Evolutionary conservation across 2,329 filamentous ascomycete genomes (phyloP).

Genomic region (Cladobotryum mycophilum): DNA sequence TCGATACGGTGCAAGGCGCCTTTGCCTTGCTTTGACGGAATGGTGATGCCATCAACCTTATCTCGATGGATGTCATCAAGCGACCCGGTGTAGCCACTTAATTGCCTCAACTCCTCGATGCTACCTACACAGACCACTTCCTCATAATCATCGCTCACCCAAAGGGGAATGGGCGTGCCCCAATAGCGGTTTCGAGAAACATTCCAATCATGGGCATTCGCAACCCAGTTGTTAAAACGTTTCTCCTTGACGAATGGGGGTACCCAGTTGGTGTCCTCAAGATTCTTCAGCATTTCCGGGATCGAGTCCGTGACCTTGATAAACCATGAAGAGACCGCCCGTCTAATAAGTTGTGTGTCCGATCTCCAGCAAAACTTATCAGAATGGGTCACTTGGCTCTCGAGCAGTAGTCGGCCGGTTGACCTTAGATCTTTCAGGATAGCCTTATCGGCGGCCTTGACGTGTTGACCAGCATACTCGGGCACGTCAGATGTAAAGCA

Average conservation of each 20-base stretch:
- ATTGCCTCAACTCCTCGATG: conserved; percentile 71
- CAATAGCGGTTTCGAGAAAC: conserved; percentile 91
- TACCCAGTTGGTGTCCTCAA: conserved; percentile 87
- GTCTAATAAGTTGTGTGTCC: conserved; percentile 91
- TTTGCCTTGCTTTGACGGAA: conserved; percentile 83
- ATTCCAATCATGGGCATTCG: conserved; percentile 90
- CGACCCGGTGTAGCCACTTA: conserved; percentile 78
- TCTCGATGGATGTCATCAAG: conserved; percentile 85
- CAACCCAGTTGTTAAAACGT: conserved; percentile 86
- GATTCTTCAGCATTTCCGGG: conserved; percentile 83
- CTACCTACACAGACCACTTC: conserved; percentile 85
- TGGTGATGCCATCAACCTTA: conserved; percentile 89
- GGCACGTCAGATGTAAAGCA: conserved; percentile 69
- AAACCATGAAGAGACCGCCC: conserved; percentile 94
- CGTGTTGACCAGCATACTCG: conserved; percentile 80
- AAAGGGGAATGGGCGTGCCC: conserved; percentile 88
- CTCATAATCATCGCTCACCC: conserved; percentile 83
- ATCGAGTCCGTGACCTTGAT: conserved; percentile 82
- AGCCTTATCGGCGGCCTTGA: conserved; percentile 86
- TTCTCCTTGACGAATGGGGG: conserved; percentile 86
- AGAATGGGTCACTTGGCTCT: conserved; percentile 82
- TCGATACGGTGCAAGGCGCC: conserved; percentile 71
- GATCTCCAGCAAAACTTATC: conserved; percentile 92
- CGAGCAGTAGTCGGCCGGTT: conserved; percentile 69
- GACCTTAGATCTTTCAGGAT: conserved; percentile 86